A percentile compares a stretch with the other conserved stretches of the same genome.
Evolutionary conservation across 2,329 filamentous ascomycete genomes (phyloP).

Genomic region (Capronia coronata): DNA sequence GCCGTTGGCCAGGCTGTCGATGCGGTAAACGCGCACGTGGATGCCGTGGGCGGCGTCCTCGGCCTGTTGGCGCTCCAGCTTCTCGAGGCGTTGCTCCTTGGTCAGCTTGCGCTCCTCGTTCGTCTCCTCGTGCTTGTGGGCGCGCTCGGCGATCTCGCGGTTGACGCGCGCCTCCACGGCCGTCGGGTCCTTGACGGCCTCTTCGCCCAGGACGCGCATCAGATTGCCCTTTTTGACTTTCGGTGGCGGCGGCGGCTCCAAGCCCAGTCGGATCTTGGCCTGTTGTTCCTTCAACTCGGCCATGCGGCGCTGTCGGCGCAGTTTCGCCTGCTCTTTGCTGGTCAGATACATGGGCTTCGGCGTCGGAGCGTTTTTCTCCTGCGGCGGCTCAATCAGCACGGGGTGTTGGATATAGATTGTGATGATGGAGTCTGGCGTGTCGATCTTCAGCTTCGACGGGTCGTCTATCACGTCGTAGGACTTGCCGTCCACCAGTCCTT

Average conservation of each 20-base stretch:
- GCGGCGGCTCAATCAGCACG: slow-evolving; percentile 80
- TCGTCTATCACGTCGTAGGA: slow-evolving; percentile 67
- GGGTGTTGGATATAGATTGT: slow-evolving; percentile 91
- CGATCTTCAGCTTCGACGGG: slow-evolving; percentile 62
- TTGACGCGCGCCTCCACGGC: slow-evolving; percentile 94
- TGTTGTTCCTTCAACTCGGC: slow-evolving; percentile 93
- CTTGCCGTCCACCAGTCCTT: slow-evolving; percentile 69
- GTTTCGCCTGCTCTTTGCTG: slow-evolving; percentile 80
- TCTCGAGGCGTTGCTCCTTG: slow-evolving; percentile 79
- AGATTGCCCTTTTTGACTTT: slow-evolving; percentile 97
- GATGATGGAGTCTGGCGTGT: slow-evolving; percentile 74
- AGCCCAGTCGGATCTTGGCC: slow-evolving; percentile 85
- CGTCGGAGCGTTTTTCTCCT: slow-evolving; percentile 71
- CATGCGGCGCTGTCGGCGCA: slow-evolving; percentile 82
- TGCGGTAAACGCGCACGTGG: slow-evolving; percentile 78
- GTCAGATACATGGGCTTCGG: slow-evolving; percentile 92
- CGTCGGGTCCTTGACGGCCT: slow-evolving; percentile 90
- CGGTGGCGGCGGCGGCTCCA: slow-evolving; percentile 82
- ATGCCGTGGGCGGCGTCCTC: slow-evolving; percentile 84
- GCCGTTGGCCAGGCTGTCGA: slow-evolving; percentile 82
- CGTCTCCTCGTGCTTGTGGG: slow-evolving; percentile 64
- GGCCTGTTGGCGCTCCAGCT: slow-evolving; percentile 73
- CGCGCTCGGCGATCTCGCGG: slow-evolving; percentile 81
- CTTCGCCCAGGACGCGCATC: slow-evolving; percentile 92
- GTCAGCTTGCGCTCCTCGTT: slow-evolving; percentile 85